Evolutionary conservation across 108 stramenopile genomes (phyloP).

Genomic region (Mayamaea pseudoterrestris): DNA sequence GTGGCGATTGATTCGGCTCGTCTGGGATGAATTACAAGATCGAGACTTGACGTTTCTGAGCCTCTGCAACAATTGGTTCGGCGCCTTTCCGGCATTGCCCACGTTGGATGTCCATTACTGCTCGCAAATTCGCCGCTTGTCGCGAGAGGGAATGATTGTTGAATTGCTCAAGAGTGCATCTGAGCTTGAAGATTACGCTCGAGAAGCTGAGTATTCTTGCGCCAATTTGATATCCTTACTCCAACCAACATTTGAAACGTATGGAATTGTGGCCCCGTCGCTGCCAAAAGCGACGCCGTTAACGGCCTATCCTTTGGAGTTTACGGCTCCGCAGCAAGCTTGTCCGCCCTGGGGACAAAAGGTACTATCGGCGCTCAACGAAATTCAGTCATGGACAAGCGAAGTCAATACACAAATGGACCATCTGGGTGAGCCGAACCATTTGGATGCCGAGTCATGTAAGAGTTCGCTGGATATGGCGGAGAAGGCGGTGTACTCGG

Average conservation of each 20-base stretch:
- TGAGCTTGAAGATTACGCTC: slow-evolving; percentile 74
- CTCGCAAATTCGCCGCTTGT: slow-evolving; percentile 58
- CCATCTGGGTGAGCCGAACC: slow-evolving; percentile 8
- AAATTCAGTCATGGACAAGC: slow-evolving; percentile 22
- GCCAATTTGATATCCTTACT: slow-evolving; percentile 64
- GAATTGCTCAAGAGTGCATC: slow-evolving; percentile 64
- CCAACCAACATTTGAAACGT: slow-evolving; percentile 42
- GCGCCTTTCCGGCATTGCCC: slow-evolving; percentile 64
- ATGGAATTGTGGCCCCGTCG: slow-evolving; percentile 38
- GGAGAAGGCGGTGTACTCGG: slow-evolving; percentile 32
- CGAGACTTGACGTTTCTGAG: slow-evolving; percentile 5
- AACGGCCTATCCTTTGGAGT: slow-evolving; percentile 74
- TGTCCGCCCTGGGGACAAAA: slow-evolving; percentile 74
- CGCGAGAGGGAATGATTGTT: slow-evolving; percentile 70
- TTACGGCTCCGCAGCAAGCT: slow-evolving; percentile 51
- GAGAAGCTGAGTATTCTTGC: slow-evolving; percentile 67
- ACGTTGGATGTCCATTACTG: slow-evolving; percentile 80
- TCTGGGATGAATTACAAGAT: slow-evolving; percentile 52
- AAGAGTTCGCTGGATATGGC: slow-evolving; percentile 14
- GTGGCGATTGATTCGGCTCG: slow-evolving; percentile 47
- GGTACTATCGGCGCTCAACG: slow-evolving; percentile 60
- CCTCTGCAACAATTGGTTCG: slow-evolving; percentile 29
- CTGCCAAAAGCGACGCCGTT: slow-evolving; percentile 56
- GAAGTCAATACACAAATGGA: slow-evolving; percentile 3
- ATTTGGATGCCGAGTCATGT: not conserved